Base-by-base conservation (phyloP, 352 stramenopile species). In the Phytopythium oedochilum region DNA sequence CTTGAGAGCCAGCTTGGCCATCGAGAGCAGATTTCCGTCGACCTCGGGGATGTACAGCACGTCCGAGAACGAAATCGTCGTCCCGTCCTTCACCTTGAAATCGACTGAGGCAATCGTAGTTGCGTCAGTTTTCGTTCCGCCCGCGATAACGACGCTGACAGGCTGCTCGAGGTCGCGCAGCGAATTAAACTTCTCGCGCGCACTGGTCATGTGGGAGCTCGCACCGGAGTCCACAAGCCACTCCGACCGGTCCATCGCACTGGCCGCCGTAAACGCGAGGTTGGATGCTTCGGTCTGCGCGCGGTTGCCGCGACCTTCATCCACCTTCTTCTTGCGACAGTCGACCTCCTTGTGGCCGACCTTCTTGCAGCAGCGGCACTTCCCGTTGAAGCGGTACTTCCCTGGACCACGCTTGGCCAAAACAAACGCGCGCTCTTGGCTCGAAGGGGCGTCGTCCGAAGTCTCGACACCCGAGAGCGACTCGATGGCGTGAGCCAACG, bases 131-230 rank as follows among this genome's bases (percentile, higher is more conserved):
- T 59, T 61, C 34, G 38, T 61, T 28, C 59, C 59, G 29, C 61
- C 59, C 42, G 46, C 59, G 40, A 65, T 58, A 3, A 46, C 40
- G 34, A 61, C 57, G 23, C 35, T 29, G 36, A 59, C 39, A 15
- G 53, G 59, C 48, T 22, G 46, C 36, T 50, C 50, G 48, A 63
- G 51, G 15, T 59, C 35, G 44, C 20, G 53, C n/a, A 57, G 44
- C n/a, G n/a, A n/a, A 18, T 57, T 14, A 20, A 63, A 66, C 34
- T 63, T 64, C 32, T 53, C 40, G 11, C 22, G 51, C 14, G n/a
- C n/a, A n/a, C n/a, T n/a, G n/a, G 48, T 60, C 62, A 55, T 65
- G 43, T 70, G 34, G 28, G 51, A 64, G 22, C 22, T 61, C 40
- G 52, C 56, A 46, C 52, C 49, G 1, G 39, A 61, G 40, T 57